Base-by-base conservation (phyloP, 2,329 filamentous ascomycete genomes). In the Corynespora cassiicola region DNA sequence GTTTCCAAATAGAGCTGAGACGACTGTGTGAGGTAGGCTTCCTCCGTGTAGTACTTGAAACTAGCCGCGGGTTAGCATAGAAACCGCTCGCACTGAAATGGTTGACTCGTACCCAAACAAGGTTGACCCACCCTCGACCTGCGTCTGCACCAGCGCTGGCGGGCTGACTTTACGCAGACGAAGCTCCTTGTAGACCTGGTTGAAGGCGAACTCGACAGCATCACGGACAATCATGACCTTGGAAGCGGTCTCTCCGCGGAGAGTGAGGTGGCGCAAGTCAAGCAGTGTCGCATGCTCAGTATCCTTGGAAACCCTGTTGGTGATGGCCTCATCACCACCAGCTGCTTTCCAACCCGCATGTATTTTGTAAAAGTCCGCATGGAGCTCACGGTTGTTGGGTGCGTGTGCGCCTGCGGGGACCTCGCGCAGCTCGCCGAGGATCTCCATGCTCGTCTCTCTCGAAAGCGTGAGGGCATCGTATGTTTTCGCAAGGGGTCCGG, bases 1-100 rank as follows among this genome's bases (percentile, higher is more conserved):
- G 94, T 99, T 78, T 99, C 94, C 42, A 99, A 87, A 73, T 99
- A 99, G 36, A 99, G 83, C 73, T 99, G 94, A 21, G 89, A 95
- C 3, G 91, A 96, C 74, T 99, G 94, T 4, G 94, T 97, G 48
- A 99, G 83, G 76, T 91, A 99, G 43, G 94, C 88, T 56, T 86
- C 81, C 71, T 96, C 88, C 56, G 85, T 86, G 72, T 96, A 96
- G 78, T 94, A 95, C 63, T 87, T 79, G 61, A 95, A 87, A n/a
- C n/a, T n/a, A n/a, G n/a, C n/a, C n/a, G n/a, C n/a, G n/a, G n/a
- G n/a, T n/a, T n/a, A n/a, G n/a, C n/a, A n/a, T n/a, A n/a, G n/a
- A n/a, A n/a, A n/a, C n/a, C n/a, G n/a, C n/a, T n/a, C n/a, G n/a
- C n/a, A n/a, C n/a, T n/a, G n/a, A n/a, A n/a, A n/a, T n/a, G n/a